Conservation (phyloP, 345 rosid genomes). For the Excoecaria cochinchinensis region DNA sequence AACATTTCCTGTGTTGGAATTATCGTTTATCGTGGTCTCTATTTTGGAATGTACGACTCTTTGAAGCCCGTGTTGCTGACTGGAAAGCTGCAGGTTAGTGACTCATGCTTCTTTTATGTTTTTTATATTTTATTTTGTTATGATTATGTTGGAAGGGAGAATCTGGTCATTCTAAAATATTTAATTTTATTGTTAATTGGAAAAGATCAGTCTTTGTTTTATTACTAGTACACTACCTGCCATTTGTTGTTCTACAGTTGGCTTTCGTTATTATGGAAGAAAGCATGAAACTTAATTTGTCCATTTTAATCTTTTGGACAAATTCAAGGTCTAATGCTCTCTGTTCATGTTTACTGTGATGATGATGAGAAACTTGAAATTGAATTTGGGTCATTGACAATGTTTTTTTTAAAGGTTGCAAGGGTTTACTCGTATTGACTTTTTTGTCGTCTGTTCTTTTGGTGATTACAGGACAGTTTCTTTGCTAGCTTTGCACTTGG, state of each 20-base stretch:
- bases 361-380: not conserved
- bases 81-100: constrained; percentile 28
- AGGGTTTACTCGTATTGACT: not conserved
- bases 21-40: constrained; percentile 38
- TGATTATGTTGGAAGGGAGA: not conserved
- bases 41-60: constrained; percentile 34
- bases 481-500: constrained; percentile 36
- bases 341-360: not conserved
- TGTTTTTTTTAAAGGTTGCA: not conserved
- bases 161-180: not conserved
- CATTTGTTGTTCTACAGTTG: not conserved
- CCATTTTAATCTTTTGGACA: no score
- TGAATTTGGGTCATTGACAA: not conserved
- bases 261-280: not conserved
- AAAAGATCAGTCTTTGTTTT: not conserved
- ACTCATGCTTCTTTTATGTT: not conserved
- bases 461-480: constrained; percentile 34
- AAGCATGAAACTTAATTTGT: not conserved
- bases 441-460: not conserved
- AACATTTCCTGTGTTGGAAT: constrained; percentile 36
- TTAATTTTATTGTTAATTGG: not conserved
- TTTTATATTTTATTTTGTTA: not conserved
- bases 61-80: constrained; percentile 30
- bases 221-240: not conserved
- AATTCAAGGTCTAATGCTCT: not conserved